A percentile compares a stretch with the other conserved stretches of the same genome.
Conservation (phyloP, 495 filamentous ascomycete species). For the Lasiosphaeria miniovina region DNA sequence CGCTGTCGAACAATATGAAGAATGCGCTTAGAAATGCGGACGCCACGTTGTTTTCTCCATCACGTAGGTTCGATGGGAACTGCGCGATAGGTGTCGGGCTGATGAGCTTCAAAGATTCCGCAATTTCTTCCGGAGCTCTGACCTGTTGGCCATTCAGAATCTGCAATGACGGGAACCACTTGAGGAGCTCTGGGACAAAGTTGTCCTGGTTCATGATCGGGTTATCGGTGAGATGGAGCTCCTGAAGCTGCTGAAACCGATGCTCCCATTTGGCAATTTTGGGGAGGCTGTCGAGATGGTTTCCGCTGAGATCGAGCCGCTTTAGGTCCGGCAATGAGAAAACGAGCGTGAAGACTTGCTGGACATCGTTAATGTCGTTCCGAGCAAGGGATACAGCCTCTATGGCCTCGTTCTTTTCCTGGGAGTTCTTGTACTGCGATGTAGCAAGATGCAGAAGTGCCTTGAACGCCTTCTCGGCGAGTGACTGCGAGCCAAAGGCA, state of each 20-base stretch:
- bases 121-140: conserved; percentile 64
- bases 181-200: conserved; percentile 67
- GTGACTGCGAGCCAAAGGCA: conserved; percentile 66
- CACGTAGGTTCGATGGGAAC: conserved; percentile 65
- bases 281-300: conserved; percentile 65
- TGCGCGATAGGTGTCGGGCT: conserved; percentile 63
- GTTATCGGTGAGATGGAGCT: conserved; percentile 73
- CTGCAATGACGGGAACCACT: conserved; percentile 76
- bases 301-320: conserved; percentile 80
- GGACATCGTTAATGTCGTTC: conserved; percentile 69
- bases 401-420: conserved; percentile 69
- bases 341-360: conserved; percentile 66
- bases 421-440: conserved; percentile 59
- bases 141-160: conserved; percentile 69
- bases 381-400: conserved; percentile 71
- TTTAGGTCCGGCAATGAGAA: conserved; percentile 75
- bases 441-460: conserved; percentile 82
- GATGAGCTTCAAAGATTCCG: conserved; percentile 36
- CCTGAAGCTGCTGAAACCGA: conserved; percentile 73
- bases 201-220: conserved; percentile 62
- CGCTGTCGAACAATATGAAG: conserved; percentile 69
- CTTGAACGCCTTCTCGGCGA: conserved; percentile 84
- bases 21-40: conserved; percentile 74
- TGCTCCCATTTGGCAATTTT: conserved; percentile 75
- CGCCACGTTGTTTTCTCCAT: conserved; percentile 65